Conservation (phyloP, 2,329 filamentous ascomycete species). For the Dothistroma pini region DNA sequence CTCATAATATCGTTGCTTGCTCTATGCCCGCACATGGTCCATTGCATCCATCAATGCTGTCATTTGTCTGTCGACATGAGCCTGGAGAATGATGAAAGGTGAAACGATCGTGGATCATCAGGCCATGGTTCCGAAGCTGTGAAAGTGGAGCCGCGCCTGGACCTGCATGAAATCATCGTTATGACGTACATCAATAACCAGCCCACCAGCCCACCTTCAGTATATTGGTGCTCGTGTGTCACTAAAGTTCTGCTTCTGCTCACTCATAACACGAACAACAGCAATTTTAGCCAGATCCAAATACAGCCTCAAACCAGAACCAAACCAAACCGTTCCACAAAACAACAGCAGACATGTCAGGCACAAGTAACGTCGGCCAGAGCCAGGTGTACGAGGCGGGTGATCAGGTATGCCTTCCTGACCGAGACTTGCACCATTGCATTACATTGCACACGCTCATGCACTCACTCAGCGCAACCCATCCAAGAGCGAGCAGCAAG, state of each 20-base stretch:
- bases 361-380: conserved; percentile 64
- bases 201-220: background rate
- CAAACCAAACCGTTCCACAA: background rate
- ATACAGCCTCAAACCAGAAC: background rate
- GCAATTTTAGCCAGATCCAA: background rate
- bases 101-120: background rate
- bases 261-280: background rate
- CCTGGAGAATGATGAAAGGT: too few species aligned
- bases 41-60: background rate
- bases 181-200: background rate
- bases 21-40: background rate
- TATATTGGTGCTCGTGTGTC: background rate
- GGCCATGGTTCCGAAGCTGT: background rate
- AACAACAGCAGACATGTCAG: conserved; percentile 43
- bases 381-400: conserved; percentile 66
- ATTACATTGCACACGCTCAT: background rate
- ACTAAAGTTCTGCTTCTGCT: background rate
- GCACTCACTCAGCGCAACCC: conserved; percentile 49
- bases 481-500: conserved; percentile 38
- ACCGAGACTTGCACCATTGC: background rate
- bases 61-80: background rate
- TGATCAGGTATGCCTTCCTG: conserved; percentile 57
- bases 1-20: background rate
- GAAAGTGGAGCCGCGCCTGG: background rate
- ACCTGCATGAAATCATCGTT: background rate